Conservation (phyloP, 1,284 basidiomycete species). For the Malassezia psittaci region DNA sequence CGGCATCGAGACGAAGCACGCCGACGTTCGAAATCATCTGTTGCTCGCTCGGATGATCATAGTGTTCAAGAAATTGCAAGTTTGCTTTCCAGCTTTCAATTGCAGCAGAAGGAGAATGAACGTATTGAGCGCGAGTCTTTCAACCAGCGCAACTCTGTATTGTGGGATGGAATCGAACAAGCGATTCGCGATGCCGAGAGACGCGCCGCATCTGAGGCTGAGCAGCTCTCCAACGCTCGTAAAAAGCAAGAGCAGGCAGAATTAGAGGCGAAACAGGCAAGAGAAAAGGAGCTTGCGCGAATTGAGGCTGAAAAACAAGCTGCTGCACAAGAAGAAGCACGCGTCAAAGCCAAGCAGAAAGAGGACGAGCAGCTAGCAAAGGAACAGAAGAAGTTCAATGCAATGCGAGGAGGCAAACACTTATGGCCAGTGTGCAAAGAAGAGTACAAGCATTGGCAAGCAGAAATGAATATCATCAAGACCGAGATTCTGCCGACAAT, state of each 20-base stretch:
- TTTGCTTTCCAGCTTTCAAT: slow-evolving; percentile 27
- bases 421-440: slow-evolving; percentile 20
- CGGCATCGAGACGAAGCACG: background rate
- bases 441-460: slow-evolving; percentile 27
- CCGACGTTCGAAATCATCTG: too few species aligned
- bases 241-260: slow-evolving; percentile 35
- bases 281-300: slow-evolving; percentile 30
- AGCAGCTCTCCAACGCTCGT: slow-evolving; percentile 26
- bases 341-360: slow-evolving; percentile 9
- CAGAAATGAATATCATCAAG: slow-evolving; percentile 59
- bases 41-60: background rate
- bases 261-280: slow-evolving; percentile 21
- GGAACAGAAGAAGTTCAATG: slow-evolving; percentile 4
- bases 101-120: slow-evolving; percentile 28
- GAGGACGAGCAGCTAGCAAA: slow-evolving; percentile 24
- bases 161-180: slow-evolving; percentile 42
- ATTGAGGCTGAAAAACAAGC: slow-evolving; percentile 34
- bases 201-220: slow-evolving; percentile 28
- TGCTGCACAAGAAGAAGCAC: slow-evolving; percentile 17
- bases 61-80: slow-evolving; percentile 31
- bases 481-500: slow-evolving; percentile 61
- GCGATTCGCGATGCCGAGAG: slow-evolving; percentile 36
- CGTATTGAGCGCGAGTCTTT: slow-evolving; percentile 30
- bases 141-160: slow-evolving; percentile 31
- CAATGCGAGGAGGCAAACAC: slow-evolving; percentile 24